Evolutionary conservation across 192 early-diverging fungal genomes (phyloP).

Genomic region (Linnemannia schmuckeri): DNA sequence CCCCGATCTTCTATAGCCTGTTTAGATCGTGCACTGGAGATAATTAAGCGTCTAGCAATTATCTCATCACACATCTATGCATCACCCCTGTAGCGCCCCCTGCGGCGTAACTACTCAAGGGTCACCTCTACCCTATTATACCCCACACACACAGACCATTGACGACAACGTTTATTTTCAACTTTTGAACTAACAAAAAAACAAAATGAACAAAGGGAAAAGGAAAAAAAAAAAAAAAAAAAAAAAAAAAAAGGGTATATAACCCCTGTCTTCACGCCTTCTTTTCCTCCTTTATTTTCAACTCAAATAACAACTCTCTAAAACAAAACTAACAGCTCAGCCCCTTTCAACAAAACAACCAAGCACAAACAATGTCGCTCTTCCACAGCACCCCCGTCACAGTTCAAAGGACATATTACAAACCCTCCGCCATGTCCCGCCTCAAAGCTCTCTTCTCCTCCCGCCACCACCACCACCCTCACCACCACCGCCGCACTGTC

Average conservation of each 20-base stretch:
- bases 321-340: neutral
- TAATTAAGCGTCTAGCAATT: no score
- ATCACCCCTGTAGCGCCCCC: no score
- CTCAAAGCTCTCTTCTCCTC: slow-evolving; percentile 26
- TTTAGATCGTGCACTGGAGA: no score
- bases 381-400: slow-evolving; percentile 33
- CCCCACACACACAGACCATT: neutral
- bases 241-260: neutral
- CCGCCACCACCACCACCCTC: neutral
- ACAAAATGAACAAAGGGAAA: neutral
- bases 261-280: neutral
- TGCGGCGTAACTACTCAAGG: no score
- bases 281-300: neutral
- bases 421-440: slow-evolving; percentile 34
- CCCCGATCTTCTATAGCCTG: no score
- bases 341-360: neutral
- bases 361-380: slow-evolving; percentile 21
- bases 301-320: neutral
- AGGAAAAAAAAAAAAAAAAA: neutral
- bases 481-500: neutral
- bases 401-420: slow-evolving; percentile 40
- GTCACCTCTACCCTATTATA: no score
- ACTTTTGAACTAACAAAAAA: neutral
- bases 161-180: neutral
- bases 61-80: no score